phyloP scores from a whole-genome alignment of 2,329 filamentous ascomycete genomes.

The Aspergillus sp. region DNA sequence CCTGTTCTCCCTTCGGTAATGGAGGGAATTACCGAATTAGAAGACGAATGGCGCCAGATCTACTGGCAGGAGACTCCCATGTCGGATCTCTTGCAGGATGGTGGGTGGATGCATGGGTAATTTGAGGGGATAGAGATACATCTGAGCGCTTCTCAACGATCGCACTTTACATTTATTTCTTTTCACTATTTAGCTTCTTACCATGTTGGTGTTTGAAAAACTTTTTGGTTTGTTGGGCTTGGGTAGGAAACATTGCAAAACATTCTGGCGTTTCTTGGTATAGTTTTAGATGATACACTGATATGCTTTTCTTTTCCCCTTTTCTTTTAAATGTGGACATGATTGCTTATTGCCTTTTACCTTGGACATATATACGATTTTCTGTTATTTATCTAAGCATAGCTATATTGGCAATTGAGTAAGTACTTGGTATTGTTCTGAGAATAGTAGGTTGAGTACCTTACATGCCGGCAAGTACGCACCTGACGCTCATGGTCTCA shows the following conservation, averaged over 20 bases:
- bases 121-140: background rate
- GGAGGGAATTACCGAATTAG: conserved; percentile 41
- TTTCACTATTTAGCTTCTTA: too few relatives aligned
- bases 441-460: background rate
- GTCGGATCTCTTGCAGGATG: conserved; percentile 43
- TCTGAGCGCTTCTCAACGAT: background rate
- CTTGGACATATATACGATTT: background rate
- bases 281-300: too few relatives aligned
- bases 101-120: conserved; percentile 38
- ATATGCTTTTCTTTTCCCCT: too few relatives aligned
- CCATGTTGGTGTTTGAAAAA: too few relatives aligned
- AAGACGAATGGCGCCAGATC: conserved; percentile 47
- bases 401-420: background rate
- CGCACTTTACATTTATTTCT: too few relatives aligned
- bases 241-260: too few relatives aligned
- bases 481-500: too few relatives aligned
- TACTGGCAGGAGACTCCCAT: conserved; percentile 46
- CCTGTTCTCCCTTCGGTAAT: conserved; percentile 37
- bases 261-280: too few relatives aligned
- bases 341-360: background rate
- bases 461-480: too few relatives aligned
- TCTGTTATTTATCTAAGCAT: background rate
- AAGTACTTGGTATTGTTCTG: background rate
- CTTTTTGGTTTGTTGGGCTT: too few relatives aligned
- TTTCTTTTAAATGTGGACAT: background rate